These are phyloP conservation scores for Ajuga chamaepitys DNA, from an alignment of 257 asterid genomes.

Conservation along the genomic window DNA sequence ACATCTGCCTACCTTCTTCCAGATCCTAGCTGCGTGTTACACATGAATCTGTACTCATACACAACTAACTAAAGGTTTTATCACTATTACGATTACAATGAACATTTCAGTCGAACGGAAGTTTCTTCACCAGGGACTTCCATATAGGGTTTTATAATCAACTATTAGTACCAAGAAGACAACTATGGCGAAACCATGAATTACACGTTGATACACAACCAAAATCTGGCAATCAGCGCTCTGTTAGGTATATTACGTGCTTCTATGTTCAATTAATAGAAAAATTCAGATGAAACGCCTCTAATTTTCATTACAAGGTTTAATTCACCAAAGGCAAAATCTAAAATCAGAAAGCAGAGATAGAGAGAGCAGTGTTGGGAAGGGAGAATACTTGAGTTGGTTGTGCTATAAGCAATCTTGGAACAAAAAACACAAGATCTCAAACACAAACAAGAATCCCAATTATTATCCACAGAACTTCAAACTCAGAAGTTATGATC, in stretches of 20 bases:
- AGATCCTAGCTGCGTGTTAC: no score
- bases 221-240: background rate
- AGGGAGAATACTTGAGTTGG: conserved; percentile 56
- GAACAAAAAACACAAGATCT: no score
- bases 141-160: background rate
- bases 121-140: background rate
- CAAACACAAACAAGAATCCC: no score
- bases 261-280: background rate
- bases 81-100: background rate
- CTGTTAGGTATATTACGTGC: background rate
- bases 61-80: background rate
- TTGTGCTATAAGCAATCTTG: no score
- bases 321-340: background rate
- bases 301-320: background rate
- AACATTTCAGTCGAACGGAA: background rate
- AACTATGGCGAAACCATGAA: background rate
- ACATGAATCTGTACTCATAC: background rate
- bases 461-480: no score
- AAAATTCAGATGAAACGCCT: background rate
- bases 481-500: no score
- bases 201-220: background rate
- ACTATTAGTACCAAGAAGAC: background rate
- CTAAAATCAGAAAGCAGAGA: background rate
- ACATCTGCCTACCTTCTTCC: background rate
- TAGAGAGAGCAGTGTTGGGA: background rate